Evolutionary conservation across 2,329 filamentous ascomycete species (phyloP), one percentile per base, ranked within the genome.

Genomic region (Basipetospora chlamydospora): DNA sequence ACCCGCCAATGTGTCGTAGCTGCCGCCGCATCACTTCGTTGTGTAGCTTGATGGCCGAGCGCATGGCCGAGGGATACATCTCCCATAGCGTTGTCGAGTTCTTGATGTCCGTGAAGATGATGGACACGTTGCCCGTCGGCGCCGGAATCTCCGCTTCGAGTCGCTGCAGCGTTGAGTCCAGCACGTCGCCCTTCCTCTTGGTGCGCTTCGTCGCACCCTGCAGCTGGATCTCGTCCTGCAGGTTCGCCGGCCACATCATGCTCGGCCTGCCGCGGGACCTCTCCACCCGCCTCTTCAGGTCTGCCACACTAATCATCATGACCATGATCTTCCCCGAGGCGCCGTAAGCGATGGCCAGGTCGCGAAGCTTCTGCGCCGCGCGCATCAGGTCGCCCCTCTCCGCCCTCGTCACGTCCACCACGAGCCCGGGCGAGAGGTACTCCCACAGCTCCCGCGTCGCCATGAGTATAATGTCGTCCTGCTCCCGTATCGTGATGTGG

Each of bases 61-160:
- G 75, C 90, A 98, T 98, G 15, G 90, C 87, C 42, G 81, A 81
- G 1, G 87, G 85, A 52, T 88, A 92, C 38, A 85, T 86, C 58
- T 98, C 90, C 90, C 90, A 98, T 6, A 98, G 65, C 26, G 83
- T 77, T 1, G 90, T 98, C 17, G 88, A 96, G 60, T 88, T 94
- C 66, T 96, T 96, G 68, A 98, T 98, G 61, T 98, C 90, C 0
- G 90, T 98, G 55, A 98, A 98, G 34, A 93, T 86, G 50, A 98
- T 85, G 28, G 85, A 82, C 33, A 96, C 76, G 49, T 93, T 84
- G 32, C 88, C 88, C 2, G 78, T 84, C 0, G 90, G 90, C 10
- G 90, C 84, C 42, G 88, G 82, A 34, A 96, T 87, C 58, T 94
- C 88, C 37, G 81, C 78, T 45, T 90, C 85, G 21, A 96, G 75